phyloP scores from a whole-genome alignment of 169 alveolate genomes.

The Prorocentrum cordatum region DNA sequence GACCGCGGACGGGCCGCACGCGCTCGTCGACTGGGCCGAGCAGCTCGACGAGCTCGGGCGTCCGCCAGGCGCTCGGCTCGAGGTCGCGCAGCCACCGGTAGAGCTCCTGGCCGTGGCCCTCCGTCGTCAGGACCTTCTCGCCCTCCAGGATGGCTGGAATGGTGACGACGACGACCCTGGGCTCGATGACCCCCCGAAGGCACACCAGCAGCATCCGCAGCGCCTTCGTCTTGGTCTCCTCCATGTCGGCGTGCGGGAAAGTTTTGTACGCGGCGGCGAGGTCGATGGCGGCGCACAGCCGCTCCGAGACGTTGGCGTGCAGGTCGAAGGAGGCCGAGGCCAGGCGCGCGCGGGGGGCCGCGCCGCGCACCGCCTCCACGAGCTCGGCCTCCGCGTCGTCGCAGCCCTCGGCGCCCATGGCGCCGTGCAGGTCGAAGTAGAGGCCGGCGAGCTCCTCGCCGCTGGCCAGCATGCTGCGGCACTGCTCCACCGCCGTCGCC shows the following conservation, averaged over 20 bases:
- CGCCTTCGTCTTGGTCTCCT: constrained; percentile 11
- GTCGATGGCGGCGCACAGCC: neutral
- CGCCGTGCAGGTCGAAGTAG: neutral
- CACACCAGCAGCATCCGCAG: constrained; percentile 4
- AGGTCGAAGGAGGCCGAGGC: neutral
- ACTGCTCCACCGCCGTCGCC: too few relatives aligned
- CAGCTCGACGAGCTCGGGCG: neutral
- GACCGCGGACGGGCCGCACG: neutral
- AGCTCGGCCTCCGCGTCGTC: neutral
- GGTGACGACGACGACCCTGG: neutral
- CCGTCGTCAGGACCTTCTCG: neutral
- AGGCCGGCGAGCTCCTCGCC: too few relatives aligned
- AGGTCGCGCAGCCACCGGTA: constrained; percentile 1
- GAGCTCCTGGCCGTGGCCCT: neutral
- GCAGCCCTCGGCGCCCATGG: neutral
- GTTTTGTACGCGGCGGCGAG: neutral
- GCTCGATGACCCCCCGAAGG: too few relatives aligned
- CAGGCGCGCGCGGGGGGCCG: neutral
- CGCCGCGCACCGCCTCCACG: neutral
- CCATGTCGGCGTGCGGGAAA: neutral
- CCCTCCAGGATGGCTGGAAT: neutral
- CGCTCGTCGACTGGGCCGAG: neutral
- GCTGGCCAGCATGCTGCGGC: too few relatives aligned
- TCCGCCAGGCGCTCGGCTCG: neutral
- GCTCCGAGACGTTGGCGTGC: constrained; percentile 9